These are phyloP conservation scores for Fusarium beomiforme DNA, from an alignment of 2,329 filamentous ascomycete genomes.

Conservation along the genomic window DNA sequence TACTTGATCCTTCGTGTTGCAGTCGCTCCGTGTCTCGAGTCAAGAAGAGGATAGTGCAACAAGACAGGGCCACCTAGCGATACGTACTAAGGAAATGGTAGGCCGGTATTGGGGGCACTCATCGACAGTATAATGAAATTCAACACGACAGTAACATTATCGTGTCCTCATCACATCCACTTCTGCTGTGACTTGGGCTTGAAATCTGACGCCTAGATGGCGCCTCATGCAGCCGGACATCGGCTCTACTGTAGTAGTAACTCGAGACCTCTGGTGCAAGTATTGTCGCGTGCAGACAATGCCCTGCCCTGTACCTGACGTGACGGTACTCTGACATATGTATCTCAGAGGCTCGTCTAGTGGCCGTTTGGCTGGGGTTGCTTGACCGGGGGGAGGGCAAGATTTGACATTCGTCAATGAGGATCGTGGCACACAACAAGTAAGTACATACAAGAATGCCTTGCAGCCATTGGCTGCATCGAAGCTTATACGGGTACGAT, in stretches of 20 bases:
- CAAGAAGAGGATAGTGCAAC: slow-evolving; percentile 7
- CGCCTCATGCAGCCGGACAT: slow-evolving; percentile 37
- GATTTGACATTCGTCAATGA: slow-evolving; percentile 25
- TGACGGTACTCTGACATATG: slow-evolving; percentile 25
- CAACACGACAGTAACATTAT: slow-evolving; percentile 15
- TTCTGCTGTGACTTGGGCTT: slow-evolving; percentile 21
- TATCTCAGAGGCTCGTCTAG: slow-evolving; percentile 33
- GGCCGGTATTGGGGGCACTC: neutral
- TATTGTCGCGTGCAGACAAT: slow-evolving; percentile 32
- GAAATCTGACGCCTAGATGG: slow-evolving; percentile 20
- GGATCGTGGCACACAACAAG: slow-evolving; percentile 30
- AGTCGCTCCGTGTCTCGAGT: slow-evolving; percentile 20
- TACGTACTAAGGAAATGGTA: neutral
- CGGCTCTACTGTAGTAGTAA: slow-evolving; percentile 29
- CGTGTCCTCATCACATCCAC: slow-evolving; percentile 15
- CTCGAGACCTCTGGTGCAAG: slow-evolving; percentile 33
- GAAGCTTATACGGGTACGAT: slow-evolving; percentile 22
- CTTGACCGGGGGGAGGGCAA: slow-evolving; percentile 25
- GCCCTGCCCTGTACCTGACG: slow-evolving; percentile 30
- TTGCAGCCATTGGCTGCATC: slow-evolving; percentile 23
- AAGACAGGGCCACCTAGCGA: neutral
- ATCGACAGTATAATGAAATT: slow-evolving; percentile 4
- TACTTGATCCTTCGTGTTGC: slow-evolving; percentile 17
- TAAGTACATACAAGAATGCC: slow-evolving; percentile 19
- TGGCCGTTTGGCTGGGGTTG: slow-evolving; percentile 40